These are phyloP conservation scores for Leccinum truebloodii DNA, from an alignment of 768 basidiomycete genomes.

Conservation along the genomic window DNA sequence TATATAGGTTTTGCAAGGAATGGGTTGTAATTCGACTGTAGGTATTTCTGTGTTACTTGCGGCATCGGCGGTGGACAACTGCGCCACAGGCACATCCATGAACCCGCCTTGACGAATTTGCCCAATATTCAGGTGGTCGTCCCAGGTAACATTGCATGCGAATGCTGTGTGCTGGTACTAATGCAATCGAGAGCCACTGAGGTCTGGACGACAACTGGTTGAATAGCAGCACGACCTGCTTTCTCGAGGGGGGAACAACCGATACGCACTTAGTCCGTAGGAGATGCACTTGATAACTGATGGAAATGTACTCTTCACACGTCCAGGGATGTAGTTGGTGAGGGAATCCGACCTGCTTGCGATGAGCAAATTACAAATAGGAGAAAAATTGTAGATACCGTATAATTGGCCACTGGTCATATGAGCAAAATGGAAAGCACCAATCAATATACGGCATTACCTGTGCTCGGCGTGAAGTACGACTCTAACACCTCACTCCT, in stretches of 20 bases:
- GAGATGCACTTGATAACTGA: slow-evolving; percentile 85
- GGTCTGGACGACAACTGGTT: no score
- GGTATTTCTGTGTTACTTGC: no score
- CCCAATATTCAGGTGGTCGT: no score
- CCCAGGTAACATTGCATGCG: no score
- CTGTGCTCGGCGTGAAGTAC: slow-evolving; percentile 87
- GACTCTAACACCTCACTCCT: slow-evolving; percentile 62
- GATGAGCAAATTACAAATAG: background rate
- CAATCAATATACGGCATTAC: slow-evolving; percentile 29
- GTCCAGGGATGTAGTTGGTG: slow-evolving; percentile 63
- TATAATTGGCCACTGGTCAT: slow-evolving; percentile 67
- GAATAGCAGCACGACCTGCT: no score
- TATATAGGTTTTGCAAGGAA: no score
- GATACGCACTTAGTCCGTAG: slow-evolving; percentile 62
- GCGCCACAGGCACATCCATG: no score
- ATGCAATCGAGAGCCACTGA: no score
- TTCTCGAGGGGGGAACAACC: background rate
- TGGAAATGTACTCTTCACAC: slow-evolving; percentile 52
- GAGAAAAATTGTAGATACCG: slow-evolving; percentile 41
- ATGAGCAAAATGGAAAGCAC: slow-evolving; percentile 1
- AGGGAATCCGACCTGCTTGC: slow-evolving; percentile 86
- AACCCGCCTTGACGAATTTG: no score
- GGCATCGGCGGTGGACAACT: no score
- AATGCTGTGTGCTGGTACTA: no score
- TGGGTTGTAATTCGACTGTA: no score